phyloP scores from a whole-genome alignment of 352 stramenopile species.

The Phytophthora sp. region DNA sequence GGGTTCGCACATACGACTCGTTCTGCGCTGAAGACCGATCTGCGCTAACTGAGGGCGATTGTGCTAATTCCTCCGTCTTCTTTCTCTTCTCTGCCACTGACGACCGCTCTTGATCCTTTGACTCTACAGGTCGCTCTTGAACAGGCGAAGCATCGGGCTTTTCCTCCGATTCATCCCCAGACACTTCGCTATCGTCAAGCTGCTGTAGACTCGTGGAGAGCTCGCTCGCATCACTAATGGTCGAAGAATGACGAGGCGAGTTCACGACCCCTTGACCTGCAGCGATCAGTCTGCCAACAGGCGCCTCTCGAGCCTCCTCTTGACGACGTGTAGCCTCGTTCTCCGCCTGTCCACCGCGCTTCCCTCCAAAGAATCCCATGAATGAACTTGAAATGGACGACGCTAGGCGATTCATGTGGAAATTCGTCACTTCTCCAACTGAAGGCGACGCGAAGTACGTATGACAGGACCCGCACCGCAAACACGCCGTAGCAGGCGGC shows the following conservation, averaged over 20 bases:
- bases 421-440: constrained; percentile 83
- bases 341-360: constrained; percentile 30
- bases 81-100: constrained; percentile 1
- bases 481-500: constrained; percentile 73
- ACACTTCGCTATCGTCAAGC: constrained; percentile 32
- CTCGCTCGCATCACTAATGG: constrained; percentile 40
- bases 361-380: constrained; percentile 66
- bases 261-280: constrained; percentile 58
- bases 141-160: constrained; percentile 23
- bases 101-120: constrained; percentile 1
- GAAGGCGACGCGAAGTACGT: constrained; percentile 85
- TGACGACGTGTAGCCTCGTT: constrained; percentile 33
- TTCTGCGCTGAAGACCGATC: background rate
- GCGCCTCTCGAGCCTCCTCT: constrained; percentile 51
- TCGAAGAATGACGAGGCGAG: constrained; percentile 32
- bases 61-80: constrained; percentile 2
- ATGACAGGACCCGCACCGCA: constrained; percentile 80
- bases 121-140: constrained; percentile 3
- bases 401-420: constrained; percentile 80
- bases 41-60: background rate
- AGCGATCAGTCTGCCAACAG: constrained; percentile 66
- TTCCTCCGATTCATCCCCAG: constrained; percentile 39
- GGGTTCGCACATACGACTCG: background rate
- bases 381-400: constrained; percentile 83
- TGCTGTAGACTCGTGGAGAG: constrained; percentile 39